Base-by-base conservation (phyloP, 2,329 filamentous ascomycete species). In the Scorias spongiosa region DNA sequence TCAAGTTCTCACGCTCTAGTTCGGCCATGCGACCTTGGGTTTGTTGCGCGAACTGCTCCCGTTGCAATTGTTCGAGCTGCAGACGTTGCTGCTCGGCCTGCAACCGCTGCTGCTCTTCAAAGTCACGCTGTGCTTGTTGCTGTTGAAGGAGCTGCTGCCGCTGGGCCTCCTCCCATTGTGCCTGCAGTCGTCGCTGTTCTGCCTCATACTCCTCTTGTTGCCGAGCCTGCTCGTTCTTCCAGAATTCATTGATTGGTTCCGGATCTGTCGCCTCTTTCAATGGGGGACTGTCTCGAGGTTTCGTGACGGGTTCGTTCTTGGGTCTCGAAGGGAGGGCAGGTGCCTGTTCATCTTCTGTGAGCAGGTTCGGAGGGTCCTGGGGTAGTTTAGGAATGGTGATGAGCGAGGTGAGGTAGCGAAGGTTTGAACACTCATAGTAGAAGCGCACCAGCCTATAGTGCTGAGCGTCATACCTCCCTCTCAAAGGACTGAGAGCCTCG, bases 371-470 rank as follows among this genome's bases (percentile, higher is more conserved):
- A 1, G 91, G 84, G 44, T 96, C 88, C 65, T 93, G 85, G 0
- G 91, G 88, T 42, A 98, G 75, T 63, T 95, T 96, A 1, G 91
- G 91, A 6, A 98, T 86, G 1, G 86, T 93, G 58, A 98, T 96
- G 42, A 98, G 71, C 57, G 87, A 94, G 11, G 91, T 98, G 41
- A 98, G 74, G 61, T 98, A 98, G 54, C 91, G 82, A 44, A 98
- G 73, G 63, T 96, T 98, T 10, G 91, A 95, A 66, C 91, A 98
- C 66, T 98, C 91, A 65, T 96, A 96, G 67, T 98, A 98, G 66
- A 96, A 98, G 59, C 93, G 91, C 59, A 94, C 84, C 12, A 98
- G 75, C 14, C 91, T 84, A 68, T 96, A 89, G 63, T 98, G 91
- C 59, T 96, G 91, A 11, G 91, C 87, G 62, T 95, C 83, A 62